A percentile compares a stretch with the other conserved stretches of the same genome.
Conservation (phyloP, 139 green algal genomes). For the Choricystis sp. region DNA sequence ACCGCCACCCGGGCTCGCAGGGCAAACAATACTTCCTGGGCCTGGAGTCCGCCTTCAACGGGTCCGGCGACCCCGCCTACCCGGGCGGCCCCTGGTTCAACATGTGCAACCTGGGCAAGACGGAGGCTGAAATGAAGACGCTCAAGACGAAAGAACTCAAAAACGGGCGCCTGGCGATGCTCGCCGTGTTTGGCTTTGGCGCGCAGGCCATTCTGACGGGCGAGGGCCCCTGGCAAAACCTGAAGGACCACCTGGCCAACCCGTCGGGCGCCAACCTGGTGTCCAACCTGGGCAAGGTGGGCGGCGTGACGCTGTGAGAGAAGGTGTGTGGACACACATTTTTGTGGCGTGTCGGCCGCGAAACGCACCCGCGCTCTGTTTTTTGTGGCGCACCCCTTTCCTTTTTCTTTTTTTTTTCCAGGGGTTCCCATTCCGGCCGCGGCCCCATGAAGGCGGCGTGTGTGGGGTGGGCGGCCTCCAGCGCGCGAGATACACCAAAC, state of each 20-base stretch:
- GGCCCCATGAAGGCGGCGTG: too few relatives aligned
- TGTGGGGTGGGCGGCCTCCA: too few relatives aligned
- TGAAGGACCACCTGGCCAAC: conserved; percentile 74
- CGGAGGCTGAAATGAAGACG: conserved; percentile 53
- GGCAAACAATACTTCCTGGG: conserved; percentile 93
- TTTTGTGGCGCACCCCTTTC: not conserved
- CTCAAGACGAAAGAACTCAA: conserved; percentile 92
- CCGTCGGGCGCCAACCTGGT: conserved; percentile 81
- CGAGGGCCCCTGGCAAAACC: conserved; percentile 77
- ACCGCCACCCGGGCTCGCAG: conserved; percentile 72
- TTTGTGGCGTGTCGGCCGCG: not conserved
- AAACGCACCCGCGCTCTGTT: not conserved
- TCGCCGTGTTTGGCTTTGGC: conserved; percentile 50
- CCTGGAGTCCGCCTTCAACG: conserved; percentile 65
- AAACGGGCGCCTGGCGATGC: conserved; percentile 85
- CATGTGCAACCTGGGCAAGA: conserved; percentile 71
- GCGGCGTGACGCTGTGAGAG: not conserved
- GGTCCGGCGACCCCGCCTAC: conserved; percentile 82
- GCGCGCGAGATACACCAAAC: too few relatives aligned
- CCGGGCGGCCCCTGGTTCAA: conserved; percentile 94
- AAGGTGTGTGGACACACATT: not conserved
- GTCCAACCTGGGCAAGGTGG: conserved; percentile 57
- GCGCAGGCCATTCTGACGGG: conserved; percentile 66
- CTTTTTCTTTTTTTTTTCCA: not conserved
- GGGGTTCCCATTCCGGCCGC: too few relatives aligned